Evolutionary conservation across 148 eudicot genomes (phyloP).

Genomic region (Chenopodium suecicum): DNA sequence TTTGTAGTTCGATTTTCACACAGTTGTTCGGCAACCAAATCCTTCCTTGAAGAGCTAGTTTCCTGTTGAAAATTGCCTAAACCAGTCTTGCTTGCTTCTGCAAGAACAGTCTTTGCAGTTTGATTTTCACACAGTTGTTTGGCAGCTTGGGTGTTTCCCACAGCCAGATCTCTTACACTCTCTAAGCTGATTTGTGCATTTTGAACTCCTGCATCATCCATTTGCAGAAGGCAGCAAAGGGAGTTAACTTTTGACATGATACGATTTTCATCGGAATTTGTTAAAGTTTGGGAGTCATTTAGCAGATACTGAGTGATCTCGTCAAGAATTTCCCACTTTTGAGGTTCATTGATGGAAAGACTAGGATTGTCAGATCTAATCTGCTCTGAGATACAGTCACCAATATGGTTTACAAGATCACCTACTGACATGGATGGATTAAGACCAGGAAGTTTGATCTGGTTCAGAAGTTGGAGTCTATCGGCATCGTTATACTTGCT

Average conservation of each 20-base stretch:
- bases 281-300: conserved; percentile 49
- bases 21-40: too few relatives aligned
- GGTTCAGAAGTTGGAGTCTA: conserved; percentile 46
- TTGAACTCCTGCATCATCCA: conserved; percentile 41
- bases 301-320: conserved; percentile 70
- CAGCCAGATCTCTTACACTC: conserved; percentile 8
- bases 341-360: conserved; percentile 42
- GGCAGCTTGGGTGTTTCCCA: neutral
- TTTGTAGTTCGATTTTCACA: conserved; percentile 12
- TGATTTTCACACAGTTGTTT: neutral
- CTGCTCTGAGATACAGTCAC: conserved; percentile 67
- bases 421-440: conserved; percentile 76
- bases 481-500: conserved; percentile 41
- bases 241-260: conserved; percentile 84
- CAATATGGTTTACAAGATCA: conserved; percentile 74
- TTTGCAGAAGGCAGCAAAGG: conserved; percentile 90
- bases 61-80: too few relatives aligned
- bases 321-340: conserved; percentile 54
- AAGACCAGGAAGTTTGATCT: conserved; percentile 60
- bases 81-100: conserved; percentile 6
- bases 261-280: conserved; percentile 61
- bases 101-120: conserved; percentile 8
- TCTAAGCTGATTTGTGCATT: conserved; percentile 27
- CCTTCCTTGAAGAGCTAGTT: conserved; percentile 49
- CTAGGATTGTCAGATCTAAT: conserved; percentile 41